Evolutionary conservation across 2,329 filamentous ascomycete species (phyloP), one percentile per base, ranked within the genome.

Genomic region (Keithomyces neogunnii): DNA sequence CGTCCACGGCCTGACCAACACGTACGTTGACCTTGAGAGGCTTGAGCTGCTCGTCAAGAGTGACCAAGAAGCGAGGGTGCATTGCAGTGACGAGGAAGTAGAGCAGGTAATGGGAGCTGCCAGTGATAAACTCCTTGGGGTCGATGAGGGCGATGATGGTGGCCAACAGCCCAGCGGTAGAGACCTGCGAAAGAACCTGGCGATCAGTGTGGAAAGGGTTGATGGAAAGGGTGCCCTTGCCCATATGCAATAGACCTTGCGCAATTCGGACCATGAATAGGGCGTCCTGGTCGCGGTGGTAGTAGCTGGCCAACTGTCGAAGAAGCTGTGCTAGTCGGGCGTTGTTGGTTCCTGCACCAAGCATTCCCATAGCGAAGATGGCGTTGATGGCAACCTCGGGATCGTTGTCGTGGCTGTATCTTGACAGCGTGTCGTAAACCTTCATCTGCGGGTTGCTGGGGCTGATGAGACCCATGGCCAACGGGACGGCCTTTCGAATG

Each of bases 381-480:
- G 93, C 90, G 66, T 97, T 99, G 70, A 99, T 88, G 39, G 93
- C 93, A 45, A 99, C 93, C 63, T 99, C 93, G 56, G 92, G 95
- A 72, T 99, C 93, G 60, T 93, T 99, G 74, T 99, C 93, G 79
- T 99, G 93, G 57, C 88, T 95, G 78, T 99, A 99, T 64, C 93
- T 81, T 48, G 93, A 99, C 9, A 99, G 77, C 1, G 93, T 99
- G 69, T 99, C 93, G 74, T 99, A 99, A 46, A 99, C 88, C 78
- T 97, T 99, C 92, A 99, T 99, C 69, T 99, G 95, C 9, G 93
- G 93, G 73, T 99, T 99, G 73, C 90, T 96, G 10, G 95, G 89
- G 71, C 89, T 96, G 65, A 99, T 86, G 50, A 99, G 80, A 63
- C 91, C 95, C 89, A 99, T 95, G 30, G 93, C 93, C 50, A 99